These are phyloP conservation scores for Fonsecaea erecta DNA, from an alignment of 2,329 filamentous ascomycete species.

Conservation along the genomic window DNA sequence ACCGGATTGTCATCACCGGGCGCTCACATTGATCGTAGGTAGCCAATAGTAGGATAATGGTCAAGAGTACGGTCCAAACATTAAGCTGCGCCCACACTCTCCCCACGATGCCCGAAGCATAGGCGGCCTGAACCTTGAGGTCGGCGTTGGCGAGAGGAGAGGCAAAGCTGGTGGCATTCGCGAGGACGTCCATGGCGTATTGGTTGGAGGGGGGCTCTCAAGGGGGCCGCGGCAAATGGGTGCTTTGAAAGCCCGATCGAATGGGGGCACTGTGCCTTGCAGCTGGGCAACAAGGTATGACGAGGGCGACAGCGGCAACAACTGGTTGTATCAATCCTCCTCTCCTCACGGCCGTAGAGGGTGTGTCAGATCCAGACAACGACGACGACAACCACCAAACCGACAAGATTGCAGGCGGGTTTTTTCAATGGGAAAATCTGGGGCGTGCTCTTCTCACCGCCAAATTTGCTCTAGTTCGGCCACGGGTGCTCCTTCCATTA, in stretches of 20 bases:
- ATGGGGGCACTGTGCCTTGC: conserved; percentile 29
- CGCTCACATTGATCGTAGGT: conserved; percentile 86
- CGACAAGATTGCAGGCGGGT: background rate
- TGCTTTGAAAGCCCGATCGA: conserved; percentile 23
- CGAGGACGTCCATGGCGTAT: conserved; percentile 45
- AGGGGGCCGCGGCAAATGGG: conserved; percentile 15
- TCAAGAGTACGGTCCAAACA: conserved; percentile 69
- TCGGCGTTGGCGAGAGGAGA: conserved; percentile 70
- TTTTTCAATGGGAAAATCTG: conserved; percentile 2
- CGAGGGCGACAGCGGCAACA: background rate
- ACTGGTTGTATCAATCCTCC: background rate
- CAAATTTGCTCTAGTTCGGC: conserved; percentile 15
- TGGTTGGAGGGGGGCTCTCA: conserved; percentile 7
- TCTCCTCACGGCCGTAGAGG: background rate
- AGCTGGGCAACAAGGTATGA: conserved; percentile 5
- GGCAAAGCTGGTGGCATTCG: conserved; percentile 69
- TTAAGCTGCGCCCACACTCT: conserved; percentile 48
- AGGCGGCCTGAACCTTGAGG: conserved; percentile 55
- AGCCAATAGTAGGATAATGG: conserved; percentile 71
- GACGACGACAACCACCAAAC: background rate
- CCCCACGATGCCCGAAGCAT: conserved; percentile 29
- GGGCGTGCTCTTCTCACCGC: conserved; percentile 13
- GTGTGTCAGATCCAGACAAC: background rate
- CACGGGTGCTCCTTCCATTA: conserved; percentile 10
- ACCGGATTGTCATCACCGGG: background rate